phyloP scores from a whole-genome alignment of 257 asterid genomes.

The Capsicum rhomboideum region DNA sequence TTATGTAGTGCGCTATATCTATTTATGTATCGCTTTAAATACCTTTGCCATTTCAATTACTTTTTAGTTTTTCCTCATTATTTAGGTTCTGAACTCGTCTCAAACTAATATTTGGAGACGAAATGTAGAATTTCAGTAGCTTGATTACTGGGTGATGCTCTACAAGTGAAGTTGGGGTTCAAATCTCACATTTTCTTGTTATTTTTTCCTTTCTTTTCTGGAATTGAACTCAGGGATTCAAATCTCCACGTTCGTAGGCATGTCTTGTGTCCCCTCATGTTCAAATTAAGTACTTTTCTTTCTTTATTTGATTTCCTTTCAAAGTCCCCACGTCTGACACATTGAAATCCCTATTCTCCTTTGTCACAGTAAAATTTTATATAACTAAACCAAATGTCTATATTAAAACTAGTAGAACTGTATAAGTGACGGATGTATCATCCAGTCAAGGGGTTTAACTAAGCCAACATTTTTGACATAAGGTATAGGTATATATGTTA shows the following conservation, averaged over 20 bases:
- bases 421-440: neutral
- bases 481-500: neutral
- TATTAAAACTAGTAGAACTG: neutral
- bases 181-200: neutral
- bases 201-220: neutral
- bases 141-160: neutral
- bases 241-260: neutral
- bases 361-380: neutral
- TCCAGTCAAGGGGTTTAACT: neutral
- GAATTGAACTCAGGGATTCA: neutral
- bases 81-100: too few species aligned
- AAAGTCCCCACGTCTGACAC: neutral
- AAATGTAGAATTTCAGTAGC: too few species aligned
- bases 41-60: too few species aligned
- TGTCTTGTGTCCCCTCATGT: neutral
- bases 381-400: neutral
- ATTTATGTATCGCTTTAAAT: too few species aligned
- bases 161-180: neutral
- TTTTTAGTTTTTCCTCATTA: too few species aligned
- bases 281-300: neutral
- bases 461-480: neutral
- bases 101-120: too few species aligned
- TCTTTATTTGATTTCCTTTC: neutral
- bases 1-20: too few species aligned
- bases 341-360: neutral